Evolutionary conservation across 2,329 filamentous ascomycete species (phyloP).

Genomic region (Alternaria solani): DNA sequence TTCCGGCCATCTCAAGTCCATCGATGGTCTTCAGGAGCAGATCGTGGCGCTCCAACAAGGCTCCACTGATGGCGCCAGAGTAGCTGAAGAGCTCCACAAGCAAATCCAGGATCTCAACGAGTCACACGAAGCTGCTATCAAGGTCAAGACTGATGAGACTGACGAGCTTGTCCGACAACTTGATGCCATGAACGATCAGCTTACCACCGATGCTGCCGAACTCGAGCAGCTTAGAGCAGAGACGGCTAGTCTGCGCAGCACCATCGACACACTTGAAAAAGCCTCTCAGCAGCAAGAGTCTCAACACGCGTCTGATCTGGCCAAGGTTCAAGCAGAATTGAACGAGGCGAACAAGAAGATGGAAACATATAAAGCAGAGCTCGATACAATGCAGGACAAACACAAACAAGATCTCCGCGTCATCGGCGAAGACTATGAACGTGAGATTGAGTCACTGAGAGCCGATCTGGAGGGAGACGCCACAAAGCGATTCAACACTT

Average conservation of each 20-base stretch:
- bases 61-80: constrained; percentile 41
- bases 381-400: constrained; percentile 35
- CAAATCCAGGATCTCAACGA: constrained; percentile 44
- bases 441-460: constrained; percentile 46
- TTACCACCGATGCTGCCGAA: constrained; percentile 39
- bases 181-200: constrained; percentile 47
- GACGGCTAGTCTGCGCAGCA: constrained; percentile 40
- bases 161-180: constrained; percentile 45
- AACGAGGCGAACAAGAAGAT: constrained; percentile 37
- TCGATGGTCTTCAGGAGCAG: constrained; percentile 45
- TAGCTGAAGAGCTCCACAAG: constrained; percentile 43
- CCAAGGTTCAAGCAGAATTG: constrained; percentile 36
- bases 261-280: constrained; percentile 45
- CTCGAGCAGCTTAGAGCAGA: constrained; percentile 41
- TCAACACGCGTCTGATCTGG: constrained; percentile 35
- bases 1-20: constrained; percentile 39
- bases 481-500: constrained; percentile 42
- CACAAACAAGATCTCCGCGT: constrained; percentile 41
- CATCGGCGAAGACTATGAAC: constrained; percentile 45
- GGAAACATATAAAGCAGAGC: constrained; percentile 37
- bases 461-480: constrained; percentile 49
- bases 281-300: constrained; percentile 37
- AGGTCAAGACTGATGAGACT: constrained; percentile 41
- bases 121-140: constrained; percentile 41
- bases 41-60: constrained; percentile 45